Conservation (phyloP, 2,329 filamentous ascomycete species). For the Diaporthe ampelina region DNA sequence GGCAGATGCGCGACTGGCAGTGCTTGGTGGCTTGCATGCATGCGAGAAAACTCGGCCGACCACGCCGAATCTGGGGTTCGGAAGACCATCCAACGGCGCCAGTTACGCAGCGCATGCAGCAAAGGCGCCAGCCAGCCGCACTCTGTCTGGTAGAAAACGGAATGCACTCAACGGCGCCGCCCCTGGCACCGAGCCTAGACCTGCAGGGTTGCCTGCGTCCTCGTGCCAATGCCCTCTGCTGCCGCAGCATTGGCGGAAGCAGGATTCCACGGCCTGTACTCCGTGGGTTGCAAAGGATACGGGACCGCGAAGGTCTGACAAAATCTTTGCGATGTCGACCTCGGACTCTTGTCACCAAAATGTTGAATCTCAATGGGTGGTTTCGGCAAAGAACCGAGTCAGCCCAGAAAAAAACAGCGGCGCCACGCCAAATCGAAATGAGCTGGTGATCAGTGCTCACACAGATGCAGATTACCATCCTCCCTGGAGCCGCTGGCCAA, state of each 20-base stretch:
- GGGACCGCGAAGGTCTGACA: neutral
- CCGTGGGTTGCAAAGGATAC: neutral
- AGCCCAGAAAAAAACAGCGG: neutral
- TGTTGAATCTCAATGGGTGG: neutral
- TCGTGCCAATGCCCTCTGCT: constrained; percentile 2
- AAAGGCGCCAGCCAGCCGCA: constrained; percentile 5
- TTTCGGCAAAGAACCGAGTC: constrained; percentile 40
- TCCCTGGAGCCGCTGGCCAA: constrained; percentile 17
- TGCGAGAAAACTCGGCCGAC: constrained; percentile 21
- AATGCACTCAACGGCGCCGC: constrained; percentile 10
- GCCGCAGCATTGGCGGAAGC: neutral
- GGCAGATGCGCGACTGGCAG: constrained; percentile 23
- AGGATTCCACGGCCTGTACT: neutral
- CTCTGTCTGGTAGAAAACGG: constrained; percentile 4
- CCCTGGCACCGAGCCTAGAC: constrained; percentile 10
- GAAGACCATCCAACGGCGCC: constrained; percentile 34
- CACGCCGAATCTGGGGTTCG: constrained; percentile 35
- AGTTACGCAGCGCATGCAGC: constrained; percentile 26
- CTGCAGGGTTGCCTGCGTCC: constrained; percentile 16
- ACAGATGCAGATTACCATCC: constrained; percentile 34
- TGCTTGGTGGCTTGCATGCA: constrained; percentile 38
- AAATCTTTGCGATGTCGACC: constrained; percentile 10
- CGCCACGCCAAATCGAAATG: constrained; percentile 37
- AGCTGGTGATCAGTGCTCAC: constrained; percentile 41
- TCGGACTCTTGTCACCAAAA: constrained; percentile 4